Evolutionary conservation across 345 rosid genomes (phyloP).

Genomic region (Mercurialis annua): DNA sequence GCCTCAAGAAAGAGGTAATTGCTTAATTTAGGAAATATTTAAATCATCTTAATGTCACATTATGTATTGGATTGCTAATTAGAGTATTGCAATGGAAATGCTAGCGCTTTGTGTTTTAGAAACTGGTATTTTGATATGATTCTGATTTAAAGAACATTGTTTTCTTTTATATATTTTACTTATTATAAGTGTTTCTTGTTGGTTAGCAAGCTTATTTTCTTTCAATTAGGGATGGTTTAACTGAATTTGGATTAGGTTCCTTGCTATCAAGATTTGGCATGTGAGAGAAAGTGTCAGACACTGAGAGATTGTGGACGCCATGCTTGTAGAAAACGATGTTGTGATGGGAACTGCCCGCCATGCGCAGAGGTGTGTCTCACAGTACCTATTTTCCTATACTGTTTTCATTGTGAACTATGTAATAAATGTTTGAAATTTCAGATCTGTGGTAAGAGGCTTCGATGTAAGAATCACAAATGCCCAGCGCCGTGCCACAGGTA

Average conservation of each 20-base stretch:
- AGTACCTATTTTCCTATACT: not conserved
- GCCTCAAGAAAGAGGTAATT: slow-evolving; percentile 79
- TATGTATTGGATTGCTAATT: not conserved
- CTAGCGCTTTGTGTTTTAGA: not conserved
- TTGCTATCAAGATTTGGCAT: slow-evolving; percentile 88
- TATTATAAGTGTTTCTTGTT: not conserved
- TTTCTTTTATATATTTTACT: not conserved
- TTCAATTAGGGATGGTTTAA: slow-evolving; percentile 24
- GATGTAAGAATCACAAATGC: slow-evolving; percentile 88
- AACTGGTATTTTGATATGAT: no score
- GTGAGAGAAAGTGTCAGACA: slow-evolving; percentile 82
- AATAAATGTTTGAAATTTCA: slow-evolving; percentile 30
- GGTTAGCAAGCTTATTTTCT: not conserved
- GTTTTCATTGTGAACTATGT: slow-evolving; percentile 1
- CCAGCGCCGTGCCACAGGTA: slow-evolving; percentile 90
- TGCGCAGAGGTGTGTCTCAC: slow-evolving; percentile 62
- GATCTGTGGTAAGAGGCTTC: slow-evolving; percentile 75
- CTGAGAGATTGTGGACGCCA: slow-evolving; percentile 84
- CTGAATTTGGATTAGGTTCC: slow-evolving; percentile 64
- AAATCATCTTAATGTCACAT: not conserved
- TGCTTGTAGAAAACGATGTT: slow-evolving; percentile 89
- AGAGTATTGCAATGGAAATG: not conserved
- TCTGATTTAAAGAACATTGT: not conserved
- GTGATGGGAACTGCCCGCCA: slow-evolving; percentile 90
- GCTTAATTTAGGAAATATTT: slow-evolving; percentile 5